These are phyloP conservation scores for Apiotrichum akiyoshidainum DNA, from an alignment of 1,284 basidiomycete species.

Conservation along the genomic window DNA sequence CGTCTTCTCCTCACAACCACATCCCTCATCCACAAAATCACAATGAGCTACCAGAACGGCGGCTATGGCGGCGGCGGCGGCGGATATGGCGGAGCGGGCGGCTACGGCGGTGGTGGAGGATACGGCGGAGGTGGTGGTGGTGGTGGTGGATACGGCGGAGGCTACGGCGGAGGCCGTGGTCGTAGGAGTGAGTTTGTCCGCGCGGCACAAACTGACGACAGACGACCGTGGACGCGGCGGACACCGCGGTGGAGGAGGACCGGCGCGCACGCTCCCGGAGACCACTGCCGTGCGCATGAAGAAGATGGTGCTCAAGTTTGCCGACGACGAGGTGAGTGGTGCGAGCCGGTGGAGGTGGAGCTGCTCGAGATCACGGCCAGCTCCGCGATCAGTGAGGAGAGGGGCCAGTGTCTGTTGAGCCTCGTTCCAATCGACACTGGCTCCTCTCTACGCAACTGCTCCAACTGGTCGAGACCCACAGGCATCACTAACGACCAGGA, in stretches of 20 bases:
- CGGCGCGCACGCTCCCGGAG: conserved; percentile 51
- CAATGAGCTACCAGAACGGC: conserved; percentile 41
- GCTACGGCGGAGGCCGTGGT: conserved; percentile 22
- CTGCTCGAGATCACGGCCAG: not conserved
- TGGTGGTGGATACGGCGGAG: conserved; percentile 15
- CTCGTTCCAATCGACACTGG: too few relatives aligned
- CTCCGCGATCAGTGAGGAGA: conserved; percentile 7
- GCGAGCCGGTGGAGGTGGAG: not conserved
- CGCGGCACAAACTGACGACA: conserved; percentile 7
- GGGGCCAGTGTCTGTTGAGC: too few relatives aligned
- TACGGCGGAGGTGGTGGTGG: conserved; percentile 18
- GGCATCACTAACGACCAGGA: conserved; percentile 25
- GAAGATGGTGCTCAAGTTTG: conserved; percentile 67
- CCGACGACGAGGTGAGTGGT: conserved; percentile 69
- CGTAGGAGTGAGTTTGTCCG: conserved; percentile 23
- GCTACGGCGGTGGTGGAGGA: conserved; percentile 17
- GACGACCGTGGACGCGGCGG: conserved; percentile 25
- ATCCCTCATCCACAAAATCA: not conserved
- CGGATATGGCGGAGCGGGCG: conserved; percentile 14
- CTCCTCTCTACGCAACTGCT: too few relatives aligned
- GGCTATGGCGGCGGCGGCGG: conserved; percentile 20
- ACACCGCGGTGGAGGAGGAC: conserved; percentile 23
- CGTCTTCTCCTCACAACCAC: not conserved
- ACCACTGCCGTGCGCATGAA: conserved; percentile 69
- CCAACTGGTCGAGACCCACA: too few relatives aligned